Base-by-base conservation (phyloP, 2,329 filamentous ascomycete genomes). In the Fusarium coffeatum region DNA sequence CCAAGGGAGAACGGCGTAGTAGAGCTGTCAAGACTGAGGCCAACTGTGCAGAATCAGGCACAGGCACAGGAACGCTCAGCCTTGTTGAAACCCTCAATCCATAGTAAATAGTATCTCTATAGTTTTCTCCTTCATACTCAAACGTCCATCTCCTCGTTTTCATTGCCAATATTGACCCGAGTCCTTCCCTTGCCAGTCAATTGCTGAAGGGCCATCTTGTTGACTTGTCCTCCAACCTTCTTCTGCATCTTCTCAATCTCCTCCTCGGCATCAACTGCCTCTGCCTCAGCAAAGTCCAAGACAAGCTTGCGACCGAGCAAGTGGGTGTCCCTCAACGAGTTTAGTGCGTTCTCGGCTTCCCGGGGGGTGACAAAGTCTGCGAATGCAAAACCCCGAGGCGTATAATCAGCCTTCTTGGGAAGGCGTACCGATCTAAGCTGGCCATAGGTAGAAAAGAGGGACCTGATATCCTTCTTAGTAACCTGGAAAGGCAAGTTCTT, bases 401-500 rank as follows among this genome's bases (percentile, higher is more conserved):
- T 89, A 74, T 90, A 89, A 83, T 97, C 93, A 80, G 97, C 95
- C 81, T 98, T 98, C 84, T 97, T 94, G 55, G 96, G 96, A 76
- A 99, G 89, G 69, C 96, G 92, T 66, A 99, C 93, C 55, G 94
- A 95, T 76, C 93, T 92, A 68, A 99, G 88, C 79, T 97, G 92
- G 47, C 96, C 97, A 81, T 98, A 98, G 37, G 93, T 90, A 66
- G 92, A 90, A 78, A 98, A 94, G 43, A 98, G 86, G 56, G 91
- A 86, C 68, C 93, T 89, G 62, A 99, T 87, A 78, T 99, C 96
- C 80, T 97, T 96, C 84, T 97, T 98, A 56, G 90, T 92, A 50
- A 93, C 92, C 83, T 98, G 93, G 83, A 99, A 99, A 22, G 96
- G 95, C 80, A 99, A 83, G 84, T 99, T 99, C 86, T 98, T 99